Evolutionary conservation across 345 rosid genomes (phyloP), one percentile per base, ranked within the genome.

Genomic region (Camelina laxa): DNA sequence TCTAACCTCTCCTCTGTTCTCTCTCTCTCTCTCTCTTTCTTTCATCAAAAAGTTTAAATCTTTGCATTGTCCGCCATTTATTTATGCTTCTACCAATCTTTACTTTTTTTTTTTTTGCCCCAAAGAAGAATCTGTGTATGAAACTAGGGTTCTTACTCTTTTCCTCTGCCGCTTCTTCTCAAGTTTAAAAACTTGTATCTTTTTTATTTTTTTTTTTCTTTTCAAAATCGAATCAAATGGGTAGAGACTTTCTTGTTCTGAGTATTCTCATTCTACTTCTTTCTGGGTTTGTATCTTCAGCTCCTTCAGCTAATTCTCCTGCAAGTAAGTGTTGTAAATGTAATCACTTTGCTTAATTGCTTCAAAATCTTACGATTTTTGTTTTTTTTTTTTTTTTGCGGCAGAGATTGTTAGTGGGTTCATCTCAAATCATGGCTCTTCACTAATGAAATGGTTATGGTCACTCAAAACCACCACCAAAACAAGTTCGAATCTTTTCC

Each of bases 401-500:
- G 91, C 92, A 95, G 99, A 85, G 94, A 86, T 91, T 83, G 82
- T 92, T 16, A 84, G 76, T 85, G 90, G 93, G 71, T 75, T 89
- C 45, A 80, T 92, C 84, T 80, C 98, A 30, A 90, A 90, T 81
- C 88, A 82, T 4, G 82, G 87, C 70, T 83, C 98, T 69, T 81
- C 84, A 9, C 80, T 80, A 24, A 80, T 89, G 94, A 95, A 95
- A 85, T 87, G 97, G 99, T 9, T 92, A 21, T 88, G 96, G 91
- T 95, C 97, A 35, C 91, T 95, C 79, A 95, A 88, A 82, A 70
- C 97, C 80, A 85, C 91, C 70, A 86, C 97, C 16, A 92, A 89
- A 83, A 88, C 99, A 85, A 90, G 99, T 95, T 73, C 50, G 51
- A 35, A 74, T 73, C 54, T 71, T 58, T 72, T 33, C 49, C 11